A percentile compares a stretch with the other conserved stretches of the same genome.
These are phyloP conservation scores for Salvia miltiorrhiza DNA, from an alignment of 257 asterid genomes.

Conservation along the genomic window DNA sequence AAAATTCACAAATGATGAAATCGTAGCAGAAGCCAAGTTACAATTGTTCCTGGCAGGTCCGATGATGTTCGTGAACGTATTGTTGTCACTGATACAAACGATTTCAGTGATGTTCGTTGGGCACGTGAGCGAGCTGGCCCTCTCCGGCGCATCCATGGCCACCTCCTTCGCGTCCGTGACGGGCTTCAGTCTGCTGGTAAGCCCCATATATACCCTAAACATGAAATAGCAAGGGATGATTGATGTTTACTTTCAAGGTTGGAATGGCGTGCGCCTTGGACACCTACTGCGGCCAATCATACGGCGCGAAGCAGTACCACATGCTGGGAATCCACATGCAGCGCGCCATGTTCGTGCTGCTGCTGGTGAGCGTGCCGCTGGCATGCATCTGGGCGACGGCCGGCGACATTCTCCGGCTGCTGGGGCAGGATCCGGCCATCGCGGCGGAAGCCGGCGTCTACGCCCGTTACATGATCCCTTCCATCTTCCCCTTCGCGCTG, in stretches of 20 bases:
- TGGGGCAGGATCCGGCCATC: slow-evolving; percentile 65
- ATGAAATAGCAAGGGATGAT: no score
- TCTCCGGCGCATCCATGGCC: slow-evolving; percentile 74
- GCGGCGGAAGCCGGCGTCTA: slow-evolving; percentile 57
- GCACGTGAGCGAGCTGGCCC: slow-evolving; percentile 56
- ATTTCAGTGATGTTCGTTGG: slow-evolving; percentile 71
- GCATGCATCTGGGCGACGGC: slow-evolving; percentile 64
- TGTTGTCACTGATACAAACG: slow-evolving; percentile 40
- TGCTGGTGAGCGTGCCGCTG: slow-evolving; percentile 45
- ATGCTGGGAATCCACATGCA: slow-evolving; percentile 70
- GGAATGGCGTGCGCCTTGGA: slow-evolving; percentile 71
- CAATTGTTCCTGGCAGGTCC: slow-evolving; percentile 51
- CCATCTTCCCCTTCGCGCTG: slow-evolving; percentile 57
- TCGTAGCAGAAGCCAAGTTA: slow-evolving; percentile 35
- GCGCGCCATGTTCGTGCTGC: slow-evolving; percentile 57
- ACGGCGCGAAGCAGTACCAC: slow-evolving; percentile 64
- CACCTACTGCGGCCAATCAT: slow-evolving; percentile 64
- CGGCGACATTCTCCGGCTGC: slow-evolving; percentile 40
- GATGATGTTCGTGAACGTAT: slow-evolving; percentile 48
- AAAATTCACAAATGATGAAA: slow-evolving; percentile 32
- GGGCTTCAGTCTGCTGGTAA: slow-evolving; percentile 52
- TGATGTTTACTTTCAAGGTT: slow-evolving; percentile 35
- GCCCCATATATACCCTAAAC: no score
- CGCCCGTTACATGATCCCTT: slow-evolving; percentile 56
- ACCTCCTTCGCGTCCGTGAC: slow-evolving; percentile 64